Evolutionary conservation across 2,329 filamentous ascomycete genomes (phyloP), one percentile per base, ranked within the genome.

Genomic region (Cordyceps fumosorosea): DNA sequence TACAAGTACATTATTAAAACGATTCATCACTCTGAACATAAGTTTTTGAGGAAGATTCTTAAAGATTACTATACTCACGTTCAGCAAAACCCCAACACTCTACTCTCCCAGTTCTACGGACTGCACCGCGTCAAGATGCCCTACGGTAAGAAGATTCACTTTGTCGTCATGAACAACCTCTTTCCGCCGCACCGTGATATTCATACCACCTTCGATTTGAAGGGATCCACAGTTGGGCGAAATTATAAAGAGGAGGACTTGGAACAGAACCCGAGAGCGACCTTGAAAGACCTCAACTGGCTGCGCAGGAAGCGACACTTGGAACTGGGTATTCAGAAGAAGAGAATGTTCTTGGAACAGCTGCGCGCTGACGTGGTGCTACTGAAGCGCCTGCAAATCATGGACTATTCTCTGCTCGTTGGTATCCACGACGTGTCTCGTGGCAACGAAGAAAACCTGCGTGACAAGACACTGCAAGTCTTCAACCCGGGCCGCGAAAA

Each of bases 1-100:
- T 99, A 99, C 83, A 98, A 97, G 77, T 99, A 99, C 78, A 99
- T 99, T 77, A 99, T 99, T 84, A 99, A 99, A 78, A 99, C 95
- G 24, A 98, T 99, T 68, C 95, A 99, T 73, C 95, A 98, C 70
- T 86, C 87, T 68, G 95, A 99, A 75, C 90, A 93, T 80, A 93
- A 93, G 70, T 93, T 93, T 66, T 81, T 96, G 55, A 83, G 90
- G 57, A 92, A 89, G 75, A 90, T 93, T 63, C 79, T 96, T 62
- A 91, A 89, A 72, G 90, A 98, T 64, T 99, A 99, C 76, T 97
- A 97, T 77, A 81, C 89, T 62, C 95, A 99, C 73, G 91, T 98
- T 67, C 87, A 87, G 69, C 84, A 92, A 42, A 98, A 99, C 75
- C 95, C 95, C 7, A 96, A 99, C 76, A 99, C 96, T 0, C 82